Evolutionary conservation across 176 grass and related monocot species (phyloP).

Genomic region (Triticum urartu): DNA sequence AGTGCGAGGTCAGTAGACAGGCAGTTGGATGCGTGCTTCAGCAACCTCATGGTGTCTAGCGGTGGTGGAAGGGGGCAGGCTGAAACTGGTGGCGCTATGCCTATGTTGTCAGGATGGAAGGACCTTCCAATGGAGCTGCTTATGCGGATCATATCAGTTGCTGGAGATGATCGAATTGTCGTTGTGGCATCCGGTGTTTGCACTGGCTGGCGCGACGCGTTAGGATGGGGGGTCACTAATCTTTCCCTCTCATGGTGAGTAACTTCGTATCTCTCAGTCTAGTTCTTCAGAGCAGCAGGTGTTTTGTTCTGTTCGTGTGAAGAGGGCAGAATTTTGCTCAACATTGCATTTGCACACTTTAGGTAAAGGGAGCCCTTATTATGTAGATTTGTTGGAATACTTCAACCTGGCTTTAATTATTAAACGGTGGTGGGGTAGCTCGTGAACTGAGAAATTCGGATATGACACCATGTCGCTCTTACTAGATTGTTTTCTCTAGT

Average conservation of each 20-base stretch:
- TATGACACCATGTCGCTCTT: neutral
- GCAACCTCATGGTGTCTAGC: slow-evolving; percentile 53
- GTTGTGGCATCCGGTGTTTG: slow-evolving; percentile 83
- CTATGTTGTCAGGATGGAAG: slow-evolving; percentile 81
- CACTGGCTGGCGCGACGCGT: slow-evolving; percentile 81
- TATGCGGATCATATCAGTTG: slow-evolving; percentile 58
- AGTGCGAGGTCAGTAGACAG: slow-evolving; percentile 30
- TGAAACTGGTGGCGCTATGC: slow-evolving; percentile 35
- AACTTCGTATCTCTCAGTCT: neutral
- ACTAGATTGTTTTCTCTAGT: neutral
- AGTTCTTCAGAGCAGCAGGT: neutral
- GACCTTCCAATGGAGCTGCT: slow-evolving; percentile 90
- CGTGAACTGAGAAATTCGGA: neutral
- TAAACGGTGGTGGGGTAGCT: neutral
- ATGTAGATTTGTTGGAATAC: neutral
- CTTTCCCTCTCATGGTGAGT: slow-evolving; percentile 75
- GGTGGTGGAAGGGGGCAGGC: slow-evolving; percentile 25
- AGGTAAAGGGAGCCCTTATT: neutral
- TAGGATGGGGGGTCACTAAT: slow-evolving; percentile 66
- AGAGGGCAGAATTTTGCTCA: neutral
- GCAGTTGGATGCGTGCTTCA: slow-evolving; percentile 62
- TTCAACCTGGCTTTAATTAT: neutral
- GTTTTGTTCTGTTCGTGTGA: neutral
- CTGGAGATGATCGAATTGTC: slow-evolving; percentile 60
- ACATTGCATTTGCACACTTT: neutral